These are phyloP conservation scores for Kuraishia capsulata DNA, from an alignment of 805 yeast species.

Conservation along the genomic window DNA sequence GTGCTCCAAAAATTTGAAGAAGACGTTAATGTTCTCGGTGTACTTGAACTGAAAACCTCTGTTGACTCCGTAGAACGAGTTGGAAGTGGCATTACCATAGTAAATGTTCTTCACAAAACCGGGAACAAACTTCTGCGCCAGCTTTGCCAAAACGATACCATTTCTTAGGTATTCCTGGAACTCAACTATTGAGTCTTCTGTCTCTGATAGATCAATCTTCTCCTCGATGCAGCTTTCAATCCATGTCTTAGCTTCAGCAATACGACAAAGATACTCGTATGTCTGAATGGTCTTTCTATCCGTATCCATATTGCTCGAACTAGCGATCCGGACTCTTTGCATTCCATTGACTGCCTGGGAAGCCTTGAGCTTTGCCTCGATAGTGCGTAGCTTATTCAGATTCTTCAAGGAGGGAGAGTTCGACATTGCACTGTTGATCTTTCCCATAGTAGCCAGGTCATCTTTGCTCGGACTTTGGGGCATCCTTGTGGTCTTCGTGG, in stretches of 20 bases:
- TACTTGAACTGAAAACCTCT: constrained; percentile 68
- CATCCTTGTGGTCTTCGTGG: not conserved
- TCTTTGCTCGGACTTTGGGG: constrained; percentile 11
- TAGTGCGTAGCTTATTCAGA: constrained; percentile 18
- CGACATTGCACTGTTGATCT: constrained; percentile 22
- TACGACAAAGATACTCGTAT: constrained; percentile 40
- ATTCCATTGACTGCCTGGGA: constrained; percentile 10
- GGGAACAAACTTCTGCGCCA: constrained; percentile 68
- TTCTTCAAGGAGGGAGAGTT: constrained; percentile 27
- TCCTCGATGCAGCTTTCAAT: constrained; percentile 26
- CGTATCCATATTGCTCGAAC: constrained; percentile 16
- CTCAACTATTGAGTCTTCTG: constrained; percentile 32
- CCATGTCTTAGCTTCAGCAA: constrained; percentile 43
- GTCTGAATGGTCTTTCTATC: constrained; percentile 18
- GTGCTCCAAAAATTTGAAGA: constrained; percentile 60
- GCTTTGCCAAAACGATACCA: constrained; percentile 78
- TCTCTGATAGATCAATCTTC: constrained; percentile 11
- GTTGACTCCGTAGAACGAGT: constrained; percentile 8
- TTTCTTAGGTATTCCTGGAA: constrained; percentile 61
- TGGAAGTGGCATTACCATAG: constrained; percentile 29
- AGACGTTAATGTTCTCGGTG: constrained; percentile 85
- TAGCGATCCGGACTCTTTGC: constrained; percentile 7
- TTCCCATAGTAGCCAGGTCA: constrained; percentile 21
- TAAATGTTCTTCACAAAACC: constrained; percentile 46
- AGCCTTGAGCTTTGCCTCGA: constrained; percentile 16